Conservation (phyloP, 2,329 filamentous ascomycete species). For the Alternaria alternata region DNA sequence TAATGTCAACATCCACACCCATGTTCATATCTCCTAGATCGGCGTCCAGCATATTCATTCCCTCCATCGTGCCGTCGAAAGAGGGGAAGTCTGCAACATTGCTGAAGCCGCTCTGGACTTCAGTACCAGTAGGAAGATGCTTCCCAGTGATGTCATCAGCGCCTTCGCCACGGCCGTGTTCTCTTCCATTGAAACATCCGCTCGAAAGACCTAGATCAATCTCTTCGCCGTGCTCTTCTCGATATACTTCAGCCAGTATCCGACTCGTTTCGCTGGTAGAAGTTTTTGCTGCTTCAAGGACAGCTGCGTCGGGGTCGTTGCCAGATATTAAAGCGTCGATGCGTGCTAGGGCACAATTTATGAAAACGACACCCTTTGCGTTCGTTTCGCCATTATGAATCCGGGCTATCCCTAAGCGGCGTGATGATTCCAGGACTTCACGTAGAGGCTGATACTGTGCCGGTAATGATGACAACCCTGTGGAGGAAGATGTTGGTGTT, state of each 20-base stretch:
- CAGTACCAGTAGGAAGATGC: background rate
- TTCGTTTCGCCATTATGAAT: conserved; percentile 38
- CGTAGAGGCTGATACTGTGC: conserved; percentile 24
- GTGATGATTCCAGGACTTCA: conserved; percentile 16
- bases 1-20: conserved; percentile 7
- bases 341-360: conserved; percentile 30
- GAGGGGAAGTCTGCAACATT: background rate
- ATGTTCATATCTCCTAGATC: conserved; percentile 4
- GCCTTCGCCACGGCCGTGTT: conserved; percentile 24
- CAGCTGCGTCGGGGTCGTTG: conserved; percentile 24
- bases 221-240: conserved; percentile 29
- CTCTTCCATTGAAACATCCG: conserved; percentile 5
- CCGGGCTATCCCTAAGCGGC: conserved; percentile 19
- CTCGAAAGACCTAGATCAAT: conserved; percentile 25
- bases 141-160: conserved; percentile 5
- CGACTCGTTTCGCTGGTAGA: conserved; percentile 18
- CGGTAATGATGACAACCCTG: conserved; percentile 7
- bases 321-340: conserved; percentile 33
- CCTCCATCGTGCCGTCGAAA: conserved; percentile 2
- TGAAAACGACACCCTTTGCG: conserved; percentile 33
- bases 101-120: background rate
- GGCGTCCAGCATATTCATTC: conserved; percentile 3
- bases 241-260: conserved; percentile 29
- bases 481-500: conserved; percentile 7
- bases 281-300: conserved; percentile 30